Evolutionary conservation across 2,329 filamentous ascomycete species (phyloP).

Genomic region (Verticillium albo-atrum): DNA sequence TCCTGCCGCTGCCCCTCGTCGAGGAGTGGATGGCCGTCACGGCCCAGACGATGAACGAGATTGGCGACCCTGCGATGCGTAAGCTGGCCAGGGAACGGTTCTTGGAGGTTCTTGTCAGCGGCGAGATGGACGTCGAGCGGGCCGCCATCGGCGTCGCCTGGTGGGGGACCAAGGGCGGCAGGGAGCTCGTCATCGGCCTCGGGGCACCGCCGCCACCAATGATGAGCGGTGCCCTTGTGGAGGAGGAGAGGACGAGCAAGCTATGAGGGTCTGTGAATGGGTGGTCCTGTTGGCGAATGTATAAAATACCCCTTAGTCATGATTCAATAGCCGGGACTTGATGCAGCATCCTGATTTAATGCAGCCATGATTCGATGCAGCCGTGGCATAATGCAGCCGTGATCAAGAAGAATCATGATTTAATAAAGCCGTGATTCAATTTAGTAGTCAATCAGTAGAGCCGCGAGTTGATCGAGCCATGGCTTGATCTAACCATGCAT

Average conservation of each 20-base stretch:
- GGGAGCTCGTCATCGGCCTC: constrained; percentile 40
- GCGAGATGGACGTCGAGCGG: constrained; percentile 85
- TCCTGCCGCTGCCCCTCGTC: constrained; percentile 63
- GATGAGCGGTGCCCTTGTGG: constrained; percentile 51
- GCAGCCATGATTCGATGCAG: too few relatives aligned
- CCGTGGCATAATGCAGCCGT: too few relatives aligned
- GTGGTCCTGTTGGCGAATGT: background rate
- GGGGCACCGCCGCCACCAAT: constrained; percentile 18
- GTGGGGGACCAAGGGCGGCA: constrained; percentile 67
- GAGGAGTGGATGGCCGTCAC: constrained; percentile 77
- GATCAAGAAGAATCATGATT: too few relatives aligned
- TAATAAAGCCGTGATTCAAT: too few relatives aligned
- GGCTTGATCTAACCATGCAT: too few relatives aligned
- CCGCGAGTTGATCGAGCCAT: too few relatives aligned
- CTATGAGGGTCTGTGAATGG: constrained; percentile 20
- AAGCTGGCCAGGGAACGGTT: constrained; percentile 65
- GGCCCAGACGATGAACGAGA: constrained; percentile 61
- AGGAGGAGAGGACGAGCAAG: constrained; percentile 25
- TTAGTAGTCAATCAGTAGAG: too few relatives aligned
- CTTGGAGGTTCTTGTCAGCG: constrained; percentile 73
- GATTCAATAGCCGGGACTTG: too few relatives aligned
- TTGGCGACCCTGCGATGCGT: constrained; percentile 58
- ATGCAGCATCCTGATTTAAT: too few relatives aligned
- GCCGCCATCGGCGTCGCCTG: constrained; percentile 75
- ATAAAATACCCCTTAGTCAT: too few relatives aligned